Base-by-base conservation (phyloP, 306 rosid genomes). In the Oemleria cerasiformis region DNA sequence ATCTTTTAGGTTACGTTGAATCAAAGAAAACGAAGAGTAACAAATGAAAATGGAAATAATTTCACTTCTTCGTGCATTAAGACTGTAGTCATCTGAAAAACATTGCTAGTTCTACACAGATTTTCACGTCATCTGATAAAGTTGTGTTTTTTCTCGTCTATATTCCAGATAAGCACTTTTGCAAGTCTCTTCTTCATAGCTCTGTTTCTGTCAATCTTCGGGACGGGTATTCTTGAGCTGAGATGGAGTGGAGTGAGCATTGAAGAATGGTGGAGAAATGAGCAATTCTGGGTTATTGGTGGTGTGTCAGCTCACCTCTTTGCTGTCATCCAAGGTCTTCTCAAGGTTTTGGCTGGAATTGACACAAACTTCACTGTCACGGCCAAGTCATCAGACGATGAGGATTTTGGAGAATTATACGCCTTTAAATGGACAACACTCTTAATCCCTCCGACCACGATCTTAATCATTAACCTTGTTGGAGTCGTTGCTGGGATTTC, bases 261-360 rank as follows among this genome's bases (percentile, higher is more conserved):
- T 20, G 98, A 94, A 74, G 98, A 94, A 78, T 89, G 97, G 99
- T 94, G 99, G 99, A 94, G 99, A 84, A 94, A 91, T 67, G 99
- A 94, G 84, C 98, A 94, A 76, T 94, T 94, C 75, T 94, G 97
- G 97, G 98, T 94, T 77, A 94, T 94, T 74, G 98, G 97, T 44
- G 94, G 98, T 79, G 92, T 94, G 34, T 89, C 98, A 59, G 97
- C 95, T 63, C 92, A 91, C 17, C 86, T 94, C 45, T 91, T 87
- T 72, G 98, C 98, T 57, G 94, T 94, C 60, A 77, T 94, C 56
- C 98, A 94, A 82, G 98, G 97, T 44, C 92, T 91, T 56, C 84
- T 94, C 40, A 94, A 94, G 86, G 96, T 87, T 65, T 78, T 94
- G 77, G 97, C 92, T n/a, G 94, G 94, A 79, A 87, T 89, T 20